Percentiles rank a stretch among this genome's conserved stretches.
Evolutionary conservation across 2,329 filamentous ascomycete species (phyloP).

Genomic region (Thielaviopsis ethacetica): DNA sequence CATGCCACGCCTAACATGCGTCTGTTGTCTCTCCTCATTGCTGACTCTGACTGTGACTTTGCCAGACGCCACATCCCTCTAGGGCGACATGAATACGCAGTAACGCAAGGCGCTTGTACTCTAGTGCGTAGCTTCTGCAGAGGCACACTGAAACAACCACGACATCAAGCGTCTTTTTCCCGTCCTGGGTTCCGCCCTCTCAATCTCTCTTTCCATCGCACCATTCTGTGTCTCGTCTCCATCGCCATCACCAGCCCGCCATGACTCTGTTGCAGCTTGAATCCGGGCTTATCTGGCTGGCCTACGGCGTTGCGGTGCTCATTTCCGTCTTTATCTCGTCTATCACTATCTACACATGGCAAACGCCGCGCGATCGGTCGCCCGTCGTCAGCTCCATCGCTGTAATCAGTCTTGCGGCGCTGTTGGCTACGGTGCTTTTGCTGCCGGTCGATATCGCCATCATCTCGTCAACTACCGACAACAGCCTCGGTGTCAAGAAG

Average conservation of each 20-base stretch:
- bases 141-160: background rate
- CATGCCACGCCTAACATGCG: too few species aligned
- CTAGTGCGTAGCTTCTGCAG: background rate
- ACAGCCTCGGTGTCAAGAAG: slow-evolving; percentile 67
- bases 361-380: slow-evolving; percentile 74
- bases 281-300: slow-evolving; percentile 83
- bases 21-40: background rate
- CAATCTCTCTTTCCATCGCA: background rate
- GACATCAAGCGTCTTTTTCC: background rate
- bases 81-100: background rate
- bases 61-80: background rate
- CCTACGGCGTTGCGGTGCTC: slow-evolving; percentile 69
- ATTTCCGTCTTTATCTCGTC: slow-evolving; percentile 62
- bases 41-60: background rate
- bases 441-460: slow-evolving; percentile 92
- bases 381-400: slow-evolving; percentile 67
- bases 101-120: background rate
- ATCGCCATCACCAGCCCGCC: background rate
- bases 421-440: slow-evolving; percentile 82
- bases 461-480: slow-evolving; percentile 71
- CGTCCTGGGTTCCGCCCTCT: background rate
- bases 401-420: slow-evolving; percentile 69
- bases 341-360: slow-evolving; percentile 83
- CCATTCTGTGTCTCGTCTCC: background rate
- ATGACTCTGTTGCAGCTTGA: slow-evolving; percentile 21